Percentiles rank a stretch among this genome's conserved stretches.
Evolutionary conservation across 352 stramenopile genomes (phyloP).

Genomic region (Pythium graminicola): DNA sequence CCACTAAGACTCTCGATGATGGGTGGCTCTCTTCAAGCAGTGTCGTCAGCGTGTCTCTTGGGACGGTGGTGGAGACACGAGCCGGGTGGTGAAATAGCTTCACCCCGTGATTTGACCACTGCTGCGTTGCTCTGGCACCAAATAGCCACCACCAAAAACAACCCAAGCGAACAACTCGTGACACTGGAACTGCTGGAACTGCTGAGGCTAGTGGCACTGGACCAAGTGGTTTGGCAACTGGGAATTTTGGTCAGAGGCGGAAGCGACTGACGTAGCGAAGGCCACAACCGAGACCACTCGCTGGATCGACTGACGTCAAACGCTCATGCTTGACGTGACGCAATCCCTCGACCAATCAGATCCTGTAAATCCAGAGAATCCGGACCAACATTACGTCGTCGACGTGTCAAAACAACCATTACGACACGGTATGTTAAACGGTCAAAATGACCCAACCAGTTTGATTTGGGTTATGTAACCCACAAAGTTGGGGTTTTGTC

Average conservation of each 20-base stretch:
- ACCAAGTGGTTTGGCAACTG: no score
- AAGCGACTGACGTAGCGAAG: no score
- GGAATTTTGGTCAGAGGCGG: no score
- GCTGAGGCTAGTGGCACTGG: no score
- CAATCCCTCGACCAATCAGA: constrained; percentile 18
- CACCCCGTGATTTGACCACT: not conserved
- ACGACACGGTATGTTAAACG: constrained; percentile 2
- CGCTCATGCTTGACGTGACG: constrained; percentile 24
- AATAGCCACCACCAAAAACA: not conserved
- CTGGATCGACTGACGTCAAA: constrained; percentile 20
- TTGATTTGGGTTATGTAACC: constrained; percentile 1
- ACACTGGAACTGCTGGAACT: no score
- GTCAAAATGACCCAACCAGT: constrained; percentile 4
- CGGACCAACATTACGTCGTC: constrained; percentile 3
- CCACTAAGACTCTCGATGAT: not conserved
- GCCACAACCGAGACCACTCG: not conserved
- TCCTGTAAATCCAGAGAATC: constrained; percentile 4
- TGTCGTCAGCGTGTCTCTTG: constrained; percentile 19
- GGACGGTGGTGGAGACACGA: constrained; percentile 28
- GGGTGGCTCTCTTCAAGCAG: constrained; percentile 1
- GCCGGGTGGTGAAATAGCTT: constrained; percentile 2
- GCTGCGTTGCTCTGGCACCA: constrained; percentile 20
- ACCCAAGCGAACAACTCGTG: no score
- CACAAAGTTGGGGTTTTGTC: not conserved
- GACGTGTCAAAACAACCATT: constrained; percentile 5